Base-by-base conservation (phyloP, 345 rosid genomes). In the Citrus trifoliata region DNA sequence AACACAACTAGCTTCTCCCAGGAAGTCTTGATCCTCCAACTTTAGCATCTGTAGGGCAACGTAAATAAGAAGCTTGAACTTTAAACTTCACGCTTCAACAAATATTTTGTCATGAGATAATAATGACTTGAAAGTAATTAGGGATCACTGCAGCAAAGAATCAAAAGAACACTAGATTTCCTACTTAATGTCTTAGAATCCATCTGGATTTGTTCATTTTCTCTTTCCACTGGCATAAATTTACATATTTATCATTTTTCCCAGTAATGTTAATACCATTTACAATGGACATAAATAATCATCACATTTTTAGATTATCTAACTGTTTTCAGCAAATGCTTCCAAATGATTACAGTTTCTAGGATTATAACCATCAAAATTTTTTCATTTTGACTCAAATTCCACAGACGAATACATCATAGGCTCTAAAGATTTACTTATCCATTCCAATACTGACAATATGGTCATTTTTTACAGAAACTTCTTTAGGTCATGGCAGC, bases 1-100 rank as follows among this genome's bases (percentile, higher is more conserved):
- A 76, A 85, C 86, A 86, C 97, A 92, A 0, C 74, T 85, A 69
- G 93, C 90, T 86, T 94, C 94, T 85, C 95, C 98, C 79, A 94
- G 81, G 81, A 86, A 94, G n/a, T 94, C 87, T 30, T 92, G 97
- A 60, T 89, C 92, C 78, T 88, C 74, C 66, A 92, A 84, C 85
- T 87, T 85, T 65, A 92, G 76, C 5, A 84, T 78, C 97, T 92
- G 86, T 60, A 82, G 66, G 74, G 81, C 66, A 76, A 75, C 13
- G 67, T 7, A 66, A 33, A 16, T 51, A 28, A 69, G 46, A 32
- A 70, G 64, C 6, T 78, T 58, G 24, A 75, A 78, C 72, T n/a
- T 62, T 7, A 65, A 66, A 71, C 42, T 63, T 78, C 32, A 27
- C 9, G 9, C 24, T 38, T 71, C 53, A 53, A 58, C 12, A 38